Percentiles rank a stretch among this genome's conserved stretches.
These are phyloP conservation scores for Quercus robur DNA, from an alignment of 306 rosid genomes.

Conservation along the genomic window DNA sequence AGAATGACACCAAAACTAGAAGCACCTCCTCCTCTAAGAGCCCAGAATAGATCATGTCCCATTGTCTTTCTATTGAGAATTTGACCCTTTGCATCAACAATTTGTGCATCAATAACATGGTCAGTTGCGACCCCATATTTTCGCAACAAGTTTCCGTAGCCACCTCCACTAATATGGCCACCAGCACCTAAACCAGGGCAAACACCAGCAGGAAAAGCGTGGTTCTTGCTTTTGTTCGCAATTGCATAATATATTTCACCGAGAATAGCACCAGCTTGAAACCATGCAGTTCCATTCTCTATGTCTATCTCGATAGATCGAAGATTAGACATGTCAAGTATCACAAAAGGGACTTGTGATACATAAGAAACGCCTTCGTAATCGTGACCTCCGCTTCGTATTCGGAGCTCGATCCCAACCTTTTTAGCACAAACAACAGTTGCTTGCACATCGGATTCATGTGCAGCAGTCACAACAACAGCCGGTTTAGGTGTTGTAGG, in stretches of 20 bases:
- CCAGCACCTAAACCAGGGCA: no score
- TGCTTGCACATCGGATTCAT: conserved; percentile 59
- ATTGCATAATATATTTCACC: no score
- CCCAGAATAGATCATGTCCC: conserved; percentile 83
- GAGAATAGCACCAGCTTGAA: no score
- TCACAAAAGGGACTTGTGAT: conserved; percentile 49
- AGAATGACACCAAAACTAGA: conserved; percentile 58
- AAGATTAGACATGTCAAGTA: conserved; percentile 61
- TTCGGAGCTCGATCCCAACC: conserved; percentile 48
- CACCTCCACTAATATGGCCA: no score
- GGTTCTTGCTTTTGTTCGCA: no score
- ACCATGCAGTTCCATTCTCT: no score
- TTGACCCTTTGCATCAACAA: conserved; percentile 48
- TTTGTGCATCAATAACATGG: conserved; percentile 47
- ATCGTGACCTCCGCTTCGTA: conserved; percentile 82
- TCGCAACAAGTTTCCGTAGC: conserved; percentile 64
- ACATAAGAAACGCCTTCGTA: conserved; percentile 77
- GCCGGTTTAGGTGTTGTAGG: conserved; percentile 63
- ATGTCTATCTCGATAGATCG: conserved; percentile 13
- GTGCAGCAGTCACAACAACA: conserved; percentile 55
- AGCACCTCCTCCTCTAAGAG: conserved; percentile 82
- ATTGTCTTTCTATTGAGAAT: conserved; percentile 55
- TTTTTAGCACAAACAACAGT: conserved; percentile 63
- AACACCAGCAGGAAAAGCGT: no score
- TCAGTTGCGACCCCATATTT: conserved; percentile 68